phyloP scores from a whole-genome alignment of 1,139 yeast species.

The Geotrichum citri-aurantii region DNA sequence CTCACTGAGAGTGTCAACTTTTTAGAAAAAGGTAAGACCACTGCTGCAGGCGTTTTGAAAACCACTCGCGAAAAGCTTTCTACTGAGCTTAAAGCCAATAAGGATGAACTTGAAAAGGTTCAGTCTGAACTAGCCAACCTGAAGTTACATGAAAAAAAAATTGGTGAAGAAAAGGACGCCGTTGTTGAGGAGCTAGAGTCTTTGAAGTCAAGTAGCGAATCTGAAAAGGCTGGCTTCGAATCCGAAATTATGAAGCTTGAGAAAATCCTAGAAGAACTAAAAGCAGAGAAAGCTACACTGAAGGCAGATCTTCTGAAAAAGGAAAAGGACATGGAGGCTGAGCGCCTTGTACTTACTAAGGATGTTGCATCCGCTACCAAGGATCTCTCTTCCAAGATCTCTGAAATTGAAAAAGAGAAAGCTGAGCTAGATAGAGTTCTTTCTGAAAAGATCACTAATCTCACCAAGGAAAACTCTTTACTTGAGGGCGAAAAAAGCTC shows the following conservation, averaged over 20 bases:
- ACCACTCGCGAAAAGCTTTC: constrained; percentile 13
- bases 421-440: constrained; percentile 5
- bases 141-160: neutral
- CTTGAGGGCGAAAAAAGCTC: constrained; percentile 3
- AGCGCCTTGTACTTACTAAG: constrained; percentile 19
- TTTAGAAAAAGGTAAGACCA: constrained; percentile 8
- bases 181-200: constrained; percentile 13
- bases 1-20: constrained; percentile 9
- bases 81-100: constrained; percentile 12
- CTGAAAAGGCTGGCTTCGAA: constrained; percentile 8
- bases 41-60: constrained; percentile 9
- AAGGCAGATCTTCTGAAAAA: constrained; percentile 10
- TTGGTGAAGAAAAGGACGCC: constrained; percentile 5
- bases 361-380: constrained; percentile 21
- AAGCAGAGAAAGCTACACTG: constrained; percentile 13
- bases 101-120: constrained; percentile 17
- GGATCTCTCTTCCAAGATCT: constrained; percentile 19
- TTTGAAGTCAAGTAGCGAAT: constrained; percentile 3
- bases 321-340: constrained; percentile 18
- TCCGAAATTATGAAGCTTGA: constrained; percentile 10
- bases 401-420: constrained; percentile 18
- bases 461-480: constrained; percentile 1
- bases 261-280: constrained; percentile 9
- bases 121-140: constrained; percentile 6
- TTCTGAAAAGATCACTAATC: constrained; percentile 1